These are phyloP conservation scores for Emericellopsis atlantica DNA, from an alignment of 2,329 filamentous ascomycete species.

Conservation along the genomic window DNA sequence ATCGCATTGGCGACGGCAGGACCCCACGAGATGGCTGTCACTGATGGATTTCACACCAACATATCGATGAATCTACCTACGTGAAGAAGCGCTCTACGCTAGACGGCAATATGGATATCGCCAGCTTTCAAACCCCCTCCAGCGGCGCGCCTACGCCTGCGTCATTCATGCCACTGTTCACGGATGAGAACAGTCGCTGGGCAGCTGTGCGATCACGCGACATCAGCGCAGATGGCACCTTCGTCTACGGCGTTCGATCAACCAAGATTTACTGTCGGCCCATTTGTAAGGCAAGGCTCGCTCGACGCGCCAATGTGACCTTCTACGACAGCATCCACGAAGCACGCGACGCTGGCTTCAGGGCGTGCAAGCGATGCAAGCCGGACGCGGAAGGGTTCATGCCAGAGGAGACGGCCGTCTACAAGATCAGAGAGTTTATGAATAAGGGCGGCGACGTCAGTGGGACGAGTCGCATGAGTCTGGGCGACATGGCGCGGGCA, in stretches of 20 bases:
- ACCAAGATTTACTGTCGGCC: slow-evolving; percentile 47
- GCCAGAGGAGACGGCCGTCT: slow-evolving; percentile 29
- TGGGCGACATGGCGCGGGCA: slow-evolving; percentile 34
- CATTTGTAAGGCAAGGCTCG: slow-evolving; percentile 46
- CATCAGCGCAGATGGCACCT: slow-evolving; percentile 20
- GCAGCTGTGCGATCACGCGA: slow-evolving; percentile 20
- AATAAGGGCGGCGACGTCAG: background rate
- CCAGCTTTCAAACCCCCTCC: too few relatives aligned
- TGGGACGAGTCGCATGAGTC: slow-evolving; percentile 11
- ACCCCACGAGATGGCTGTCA: background rate
- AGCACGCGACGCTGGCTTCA: slow-evolving; percentile 34
- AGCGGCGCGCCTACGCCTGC: background rate
- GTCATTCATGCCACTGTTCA: slow-evolving; percentile 7
- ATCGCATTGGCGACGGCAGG: too few relatives aligned
- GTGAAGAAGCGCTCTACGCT: too few relatives aligned
- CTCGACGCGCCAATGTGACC: slow-evolving; percentile 44
- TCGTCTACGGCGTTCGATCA: slow-evolving; percentile 29
- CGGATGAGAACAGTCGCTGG: slow-evolving; percentile 20
- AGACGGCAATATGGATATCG: too few relatives aligned
- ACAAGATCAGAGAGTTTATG: slow-evolving; percentile 22
- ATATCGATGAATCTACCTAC: too few relatives aligned
- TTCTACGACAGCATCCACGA: slow-evolving; percentile 34
- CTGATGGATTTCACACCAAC: too few relatives aligned
- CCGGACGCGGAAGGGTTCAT: slow-evolving; percentile 25
- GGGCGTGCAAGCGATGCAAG: slow-evolving; percentile 45